Evolutionary conservation across 345 rosid genomes (phyloP).

Genomic region (Salix koriyanagi): DNA sequence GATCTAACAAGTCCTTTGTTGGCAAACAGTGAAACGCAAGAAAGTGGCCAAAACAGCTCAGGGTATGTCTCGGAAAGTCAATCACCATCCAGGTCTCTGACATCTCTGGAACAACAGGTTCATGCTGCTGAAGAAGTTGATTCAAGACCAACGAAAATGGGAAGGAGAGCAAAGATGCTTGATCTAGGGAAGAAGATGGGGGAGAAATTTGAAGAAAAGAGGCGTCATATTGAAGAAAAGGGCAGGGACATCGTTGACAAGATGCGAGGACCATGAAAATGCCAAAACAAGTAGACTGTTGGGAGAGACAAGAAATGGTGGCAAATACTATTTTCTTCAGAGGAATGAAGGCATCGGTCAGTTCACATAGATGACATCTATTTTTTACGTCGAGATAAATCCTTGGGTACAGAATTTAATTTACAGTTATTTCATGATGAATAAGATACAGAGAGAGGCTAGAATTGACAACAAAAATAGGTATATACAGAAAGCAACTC

Average conservation of each 20-base stretch:
- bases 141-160: slow-evolving; percentile 47
- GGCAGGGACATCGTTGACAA: slow-evolving; percentile 74
- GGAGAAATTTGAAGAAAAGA: slow-evolving; percentile 84
- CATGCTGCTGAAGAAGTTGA: slow-evolving; percentile 28
- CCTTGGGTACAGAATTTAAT: background rate
- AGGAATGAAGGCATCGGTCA: background rate
- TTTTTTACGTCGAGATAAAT: background rate
- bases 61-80: slow-evolving; percentile 23
- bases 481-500: background rate
- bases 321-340: background rate
- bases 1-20: slow-evolving; percentile 59
- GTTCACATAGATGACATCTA: background rate
- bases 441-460: background rate
- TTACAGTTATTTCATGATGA: background rate
- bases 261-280: slow-evolving; percentile 60
- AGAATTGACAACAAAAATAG: no score
- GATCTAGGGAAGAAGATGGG: slow-evolving; percentile 86
- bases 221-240: slow-evolving; percentile 78
- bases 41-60: slow-evolving; percentile 14
- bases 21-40: slow-evolving; percentile 29
- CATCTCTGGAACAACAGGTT: slow-evolving; percentile 24
- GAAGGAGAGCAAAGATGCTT: slow-evolving; percentile 68
- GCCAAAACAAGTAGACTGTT: background rate
- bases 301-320: background rate
- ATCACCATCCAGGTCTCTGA: slow-evolving; percentile 26